These are phyloP conservation scores for Ajuga reptans DNA, from an alignment of 305 asterid genomes.

Conservation along the genomic window DNA sequence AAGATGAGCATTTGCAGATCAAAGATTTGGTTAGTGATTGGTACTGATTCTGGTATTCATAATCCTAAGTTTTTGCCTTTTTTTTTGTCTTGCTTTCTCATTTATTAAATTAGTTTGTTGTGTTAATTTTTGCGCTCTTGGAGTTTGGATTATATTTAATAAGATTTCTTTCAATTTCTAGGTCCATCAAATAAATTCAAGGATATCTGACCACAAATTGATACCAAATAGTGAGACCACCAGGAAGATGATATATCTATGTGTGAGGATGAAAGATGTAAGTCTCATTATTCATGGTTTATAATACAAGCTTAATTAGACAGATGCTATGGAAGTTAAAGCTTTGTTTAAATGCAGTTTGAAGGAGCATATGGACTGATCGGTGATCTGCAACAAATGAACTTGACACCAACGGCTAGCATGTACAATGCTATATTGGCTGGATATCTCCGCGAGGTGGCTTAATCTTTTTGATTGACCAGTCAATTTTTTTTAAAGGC, in stretches of 20 bases:
- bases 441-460: constrained; percentile 88
- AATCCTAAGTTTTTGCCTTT: background rate
- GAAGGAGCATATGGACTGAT: constrained; percentile 78
- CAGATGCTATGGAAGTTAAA: constrained; percentile 9
- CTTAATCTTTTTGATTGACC: constrained; percentile 15
- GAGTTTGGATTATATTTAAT: constrained; percentile 20
- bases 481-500: constrained; percentile 8
- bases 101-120: background rate
- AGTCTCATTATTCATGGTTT: constrained; percentile 22
- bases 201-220: constrained; percentile 45
- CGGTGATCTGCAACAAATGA: constrained; percentile 40
- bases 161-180: constrained; percentile 28
- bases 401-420: constrained; percentile 44
- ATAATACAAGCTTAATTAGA: constrained; percentile 11
- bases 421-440: constrained; percentile 68
- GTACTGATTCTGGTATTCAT: background rate
- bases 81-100: background rate
- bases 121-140: constrained; percentile 11
- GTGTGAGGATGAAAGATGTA: constrained; percentile 83
- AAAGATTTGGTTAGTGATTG: background rate
- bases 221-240: constrained; percentile 58
- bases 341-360: constrained; percentile 45
- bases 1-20: background rate
- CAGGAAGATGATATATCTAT: constrained; percentile 57
- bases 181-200: constrained; percentile 59